Evolutionary conservation across 23 red algal species (phyloP).

Genomic region (Gracilaria gracilis): DNA sequence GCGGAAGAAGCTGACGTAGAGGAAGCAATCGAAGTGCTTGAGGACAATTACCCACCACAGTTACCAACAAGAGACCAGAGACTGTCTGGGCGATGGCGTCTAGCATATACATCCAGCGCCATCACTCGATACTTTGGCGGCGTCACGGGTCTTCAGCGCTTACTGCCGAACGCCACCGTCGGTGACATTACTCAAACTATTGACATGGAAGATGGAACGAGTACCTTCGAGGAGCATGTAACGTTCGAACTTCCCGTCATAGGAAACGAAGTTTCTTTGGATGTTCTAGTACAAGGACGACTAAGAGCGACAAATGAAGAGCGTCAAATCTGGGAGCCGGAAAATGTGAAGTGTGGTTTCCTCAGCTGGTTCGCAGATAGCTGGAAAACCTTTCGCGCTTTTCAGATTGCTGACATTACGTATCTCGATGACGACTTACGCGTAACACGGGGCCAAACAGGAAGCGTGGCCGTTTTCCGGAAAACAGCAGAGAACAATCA

Average conservation of each 20-base stretch:
- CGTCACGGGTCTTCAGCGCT: conserved; percentile 60
- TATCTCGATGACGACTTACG: conserved; percentile 64
- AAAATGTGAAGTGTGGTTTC: conserved; percentile 39
- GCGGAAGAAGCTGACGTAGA: conserved; percentile 51
- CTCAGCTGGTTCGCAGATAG: conserved; percentile 67
- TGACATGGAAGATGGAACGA: conserved; percentile 50
- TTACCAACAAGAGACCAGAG: conserved; percentile 37
- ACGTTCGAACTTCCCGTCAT: conserved; percentile 52
- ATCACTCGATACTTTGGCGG: conserved; percentile 71
- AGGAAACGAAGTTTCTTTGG: conserved; percentile 27
- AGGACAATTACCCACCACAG: conserved; percentile 24
- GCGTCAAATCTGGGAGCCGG: conserved; percentile 68
- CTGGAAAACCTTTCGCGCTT: conserved; percentile 79
- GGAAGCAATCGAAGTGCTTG: conserved; percentile 53
- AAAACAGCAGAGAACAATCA: neutral
- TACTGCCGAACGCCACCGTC: conserved; percentile 52
- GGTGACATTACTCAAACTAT: conserved; percentile 45
- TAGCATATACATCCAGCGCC: conserved; percentile 62
- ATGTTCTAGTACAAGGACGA: conserved; percentile 32
- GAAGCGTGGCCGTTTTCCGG: conserved; percentile 52
- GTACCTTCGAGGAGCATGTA: conserved; percentile 46
- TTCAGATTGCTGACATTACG: conserved; percentile 67
- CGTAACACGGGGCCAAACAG: conserved; percentile 75
- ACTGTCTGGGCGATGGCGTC: conserved; percentile 52
- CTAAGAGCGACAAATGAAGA: conserved; percentile 29